Percentiles rank a stretch among this genome's conserved stretches.
These are phyloP conservation scores for Leccinum aurantiacum DNA, from an alignment of 768 basidiomycete genomes.

Conservation along the genomic window DNA sequence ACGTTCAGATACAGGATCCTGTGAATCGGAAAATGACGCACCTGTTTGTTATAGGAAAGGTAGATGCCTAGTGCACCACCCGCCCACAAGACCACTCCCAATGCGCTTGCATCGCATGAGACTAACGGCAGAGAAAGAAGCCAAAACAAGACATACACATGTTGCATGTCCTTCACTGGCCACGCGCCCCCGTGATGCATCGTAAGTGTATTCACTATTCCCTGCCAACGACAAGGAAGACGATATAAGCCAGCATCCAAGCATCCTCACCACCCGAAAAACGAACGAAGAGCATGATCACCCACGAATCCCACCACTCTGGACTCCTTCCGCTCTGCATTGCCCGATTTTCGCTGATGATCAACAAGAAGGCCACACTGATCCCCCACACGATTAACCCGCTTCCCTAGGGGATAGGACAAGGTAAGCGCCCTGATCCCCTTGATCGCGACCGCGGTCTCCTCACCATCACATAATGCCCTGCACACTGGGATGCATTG, in stretches of 20 bases:
- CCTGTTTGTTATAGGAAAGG: conserved; percentile 76
- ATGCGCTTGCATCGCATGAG: conserved; percentile 43
- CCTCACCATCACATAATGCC: conserved; percentile 77
- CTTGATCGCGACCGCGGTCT: background rate
- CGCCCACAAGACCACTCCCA: conserved; percentile 70
- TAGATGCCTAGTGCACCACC: conserved; percentile 89
- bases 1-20: background rate
- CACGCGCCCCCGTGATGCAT: conserved; percentile 80
- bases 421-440: conserved; percentile 9
- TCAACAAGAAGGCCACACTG: conserved; percentile 75
- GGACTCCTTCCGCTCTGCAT: conserved; percentile 67
- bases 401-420: conserved; percentile 52
- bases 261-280: background rate
- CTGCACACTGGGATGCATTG: conserved; percentile 79
- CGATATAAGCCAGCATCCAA: background rate
- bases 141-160: conserved; percentile 58
- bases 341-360: conserved; percentile 78
- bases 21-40: conserved; percentile 27
- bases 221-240: conserved; percentile 6
- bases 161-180: conserved; percentile 94
- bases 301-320: conserved; percentile 84
- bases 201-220: conserved; percentile 84
- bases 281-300: conserved; percentile 54
- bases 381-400: conserved; percentile 87
- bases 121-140: background rate